A percentile compares a stretch with the other conserved stretches of the same genome.
phyloP scores from a whole-genome alignment of 352 stramenopile genomes.

The Nothophytophthora sp. region DNA sequence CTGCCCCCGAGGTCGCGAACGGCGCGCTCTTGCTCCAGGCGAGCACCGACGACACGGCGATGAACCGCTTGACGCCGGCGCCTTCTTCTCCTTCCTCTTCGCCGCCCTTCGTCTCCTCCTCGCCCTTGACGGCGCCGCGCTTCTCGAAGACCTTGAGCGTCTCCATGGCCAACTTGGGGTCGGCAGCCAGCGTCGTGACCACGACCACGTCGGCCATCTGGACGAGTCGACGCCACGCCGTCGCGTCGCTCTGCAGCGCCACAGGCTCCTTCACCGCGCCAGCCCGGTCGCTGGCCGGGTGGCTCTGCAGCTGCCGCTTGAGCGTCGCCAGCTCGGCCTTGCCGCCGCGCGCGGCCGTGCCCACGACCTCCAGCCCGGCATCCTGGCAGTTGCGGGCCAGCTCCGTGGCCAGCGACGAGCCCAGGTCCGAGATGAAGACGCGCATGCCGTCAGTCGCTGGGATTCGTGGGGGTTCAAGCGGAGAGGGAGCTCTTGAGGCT shows the following conservation, averaged over 20 bases:
- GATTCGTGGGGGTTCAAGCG: neutral
- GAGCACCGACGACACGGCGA: constrained; percentile 75
- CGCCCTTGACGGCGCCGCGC: constrained; percentile 12
- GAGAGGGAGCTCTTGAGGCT: neutral
- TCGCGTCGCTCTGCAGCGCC: constrained; percentile 43
- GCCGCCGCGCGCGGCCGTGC: constrained; percentile 36
- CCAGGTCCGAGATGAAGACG: constrained; percentile 76
- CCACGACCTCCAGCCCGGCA: constrained; percentile 67
- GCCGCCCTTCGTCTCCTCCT: constrained; percentile 36
- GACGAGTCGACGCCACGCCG: constrained; percentile 54
- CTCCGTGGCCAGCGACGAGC: constrained; percentile 56
- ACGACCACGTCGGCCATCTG: constrained; percentile 56
- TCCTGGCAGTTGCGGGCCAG: constrained; percentile 59
- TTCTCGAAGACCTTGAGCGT: constrained; percentile 73
- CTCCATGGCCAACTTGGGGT: constrained; percentile 63
- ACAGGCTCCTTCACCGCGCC: constrained; percentile 56
- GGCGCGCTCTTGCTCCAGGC: constrained; percentile 77
- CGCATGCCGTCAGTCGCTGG: constrained; percentile 36
- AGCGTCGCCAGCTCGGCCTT: constrained; percentile 41
- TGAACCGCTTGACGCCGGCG: constrained; percentile 55
- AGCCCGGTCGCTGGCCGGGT: constrained; percentile 52
- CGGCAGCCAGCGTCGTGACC: constrained; percentile 47
- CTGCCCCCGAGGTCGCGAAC: constrained; percentile 43
- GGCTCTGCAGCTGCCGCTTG: constrained; percentile 61
- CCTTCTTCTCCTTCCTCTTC: constrained; percentile 22